These are phyloP conservation scores for Acanthochlamys bracteata DNA, from an alignment of 106 monocot species.

Conservation along the genomic window DNA sequence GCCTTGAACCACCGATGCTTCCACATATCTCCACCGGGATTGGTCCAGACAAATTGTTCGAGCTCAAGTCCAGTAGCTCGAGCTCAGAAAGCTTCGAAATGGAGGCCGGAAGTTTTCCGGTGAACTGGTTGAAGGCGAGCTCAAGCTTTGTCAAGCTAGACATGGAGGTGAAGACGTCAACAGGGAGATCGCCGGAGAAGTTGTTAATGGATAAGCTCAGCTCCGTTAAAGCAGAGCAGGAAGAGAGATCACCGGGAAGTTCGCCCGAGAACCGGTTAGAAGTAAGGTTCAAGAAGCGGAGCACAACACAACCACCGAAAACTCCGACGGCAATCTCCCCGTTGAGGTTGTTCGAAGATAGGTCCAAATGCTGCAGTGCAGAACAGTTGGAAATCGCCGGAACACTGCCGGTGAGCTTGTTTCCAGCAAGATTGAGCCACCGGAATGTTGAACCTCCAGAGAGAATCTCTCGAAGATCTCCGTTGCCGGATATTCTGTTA, in stretches of 20 bases:
- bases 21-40: conserved; percentile 41
- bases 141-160: conserved; percentile 19
- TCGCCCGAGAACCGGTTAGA: conserved; percentile 59
- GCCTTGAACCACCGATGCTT: not conserved
- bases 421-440: conserved; percentile 23
- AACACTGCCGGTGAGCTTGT: conserved; percentile 32
- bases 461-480: conserved; percentile 20
- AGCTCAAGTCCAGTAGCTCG: conserved; percentile 59
- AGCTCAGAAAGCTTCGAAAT: conserved; percentile 30
- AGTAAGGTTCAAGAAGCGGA: conserved; percentile 42
- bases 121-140: conserved; percentile 43
- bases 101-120: conserved; percentile 23
- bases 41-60: conserved; percentile 42
- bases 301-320: conserved; percentile 17
- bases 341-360: conserved; percentile 33
- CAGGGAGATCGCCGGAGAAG: conserved; percentile 56
- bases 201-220: conserved; percentile 58
- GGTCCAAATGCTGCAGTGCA: conserved; percentile 32
- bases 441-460: conserved; percentile 12
- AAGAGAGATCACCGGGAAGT: conserved; percentile 36
- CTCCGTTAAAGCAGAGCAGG: conserved; percentile 20
- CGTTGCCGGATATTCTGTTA: conserved; percentile 36
- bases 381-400: conserved; percentile 38
- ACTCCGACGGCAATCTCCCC: conserved; percentile 24
- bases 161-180: conserved; percentile 17